Percentiles rank a stretch among this genome's conserved stretches.
These are phyloP conservation scores for Aspergillus oerlinghausenensis DNA, from an alignment of 2,329 filamentous ascomycete genomes.

Conservation along the genomic window DNA sequence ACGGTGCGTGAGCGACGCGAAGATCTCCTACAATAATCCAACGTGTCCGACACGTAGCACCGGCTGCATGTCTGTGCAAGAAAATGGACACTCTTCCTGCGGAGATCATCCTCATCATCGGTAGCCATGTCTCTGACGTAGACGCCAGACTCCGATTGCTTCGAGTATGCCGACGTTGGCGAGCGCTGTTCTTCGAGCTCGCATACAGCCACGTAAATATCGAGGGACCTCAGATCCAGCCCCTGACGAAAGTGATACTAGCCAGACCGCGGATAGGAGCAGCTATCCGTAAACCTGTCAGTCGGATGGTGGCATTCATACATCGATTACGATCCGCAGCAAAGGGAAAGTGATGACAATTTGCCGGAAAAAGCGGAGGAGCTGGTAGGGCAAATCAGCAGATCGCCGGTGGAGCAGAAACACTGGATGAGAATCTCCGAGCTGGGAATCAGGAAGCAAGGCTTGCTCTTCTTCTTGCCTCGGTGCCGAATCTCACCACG, in stretches of 20 bases:
- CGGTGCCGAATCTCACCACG: neutral
- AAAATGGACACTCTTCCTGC: neutral
- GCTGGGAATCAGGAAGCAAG: neutral
- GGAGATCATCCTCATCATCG: constrained; percentile 3
- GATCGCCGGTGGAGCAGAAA: neutral
- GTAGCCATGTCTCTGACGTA: neutral
- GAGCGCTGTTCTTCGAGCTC: neutral
- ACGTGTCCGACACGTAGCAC: neutral
- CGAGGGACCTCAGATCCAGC: neutral
- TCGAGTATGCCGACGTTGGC: constrained; percentile 5
- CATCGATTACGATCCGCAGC: neutral
- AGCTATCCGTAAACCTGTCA: neutral
- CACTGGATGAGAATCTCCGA: neutral
- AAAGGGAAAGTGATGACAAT: neutral
- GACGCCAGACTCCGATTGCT: neutral
- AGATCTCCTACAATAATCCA: neutral
- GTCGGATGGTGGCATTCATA: neutral
- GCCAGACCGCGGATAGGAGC: neutral
- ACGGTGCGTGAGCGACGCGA: too few relatives aligned
- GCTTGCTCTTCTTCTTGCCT: constrained; percentile 2
- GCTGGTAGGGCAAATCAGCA: neutral
- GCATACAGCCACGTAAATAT: neutral
- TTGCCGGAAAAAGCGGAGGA: neutral
- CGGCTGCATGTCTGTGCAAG: neutral
- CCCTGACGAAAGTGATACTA: neutral